Percentiles rank a stretch among this genome's conserved stretches.
phyloP scores from a whole-genome alignment of 148 eudicot genomes.

The Camellia lanceoleosa region DNA sequence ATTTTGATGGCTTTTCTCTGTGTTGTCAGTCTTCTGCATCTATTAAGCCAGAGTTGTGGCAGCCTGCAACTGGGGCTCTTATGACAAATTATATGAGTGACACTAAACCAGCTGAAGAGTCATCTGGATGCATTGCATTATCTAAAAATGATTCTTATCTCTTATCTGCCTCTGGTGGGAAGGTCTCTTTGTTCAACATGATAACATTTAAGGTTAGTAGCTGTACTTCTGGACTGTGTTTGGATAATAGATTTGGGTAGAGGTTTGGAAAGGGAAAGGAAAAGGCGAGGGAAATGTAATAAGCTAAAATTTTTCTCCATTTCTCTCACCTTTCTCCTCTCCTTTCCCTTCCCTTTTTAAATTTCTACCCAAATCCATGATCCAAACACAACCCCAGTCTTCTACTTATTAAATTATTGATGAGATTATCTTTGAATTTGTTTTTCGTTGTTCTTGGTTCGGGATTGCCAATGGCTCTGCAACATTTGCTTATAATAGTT shows the following conservation, averaged over 20 bases:
- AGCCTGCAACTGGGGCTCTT: slow-evolving; percentile 45
- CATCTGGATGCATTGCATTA: slow-evolving; percentile 55
- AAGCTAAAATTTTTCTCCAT: too few species aligned
- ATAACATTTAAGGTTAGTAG: slow-evolving; percentile 54
- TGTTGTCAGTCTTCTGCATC: slow-evolving; percentile 46
- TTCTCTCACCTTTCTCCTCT: too few species aligned
- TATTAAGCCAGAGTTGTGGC: slow-evolving; percentile 51
- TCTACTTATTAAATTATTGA: background rate
- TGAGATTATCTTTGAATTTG: background rate
- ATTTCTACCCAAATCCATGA: too few species aligned
- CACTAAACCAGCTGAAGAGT: slow-evolving; percentile 40
- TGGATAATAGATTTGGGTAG: too few species aligned
- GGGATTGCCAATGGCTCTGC: background rate
- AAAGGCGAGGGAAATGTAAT: too few species aligned
- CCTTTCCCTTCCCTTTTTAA: too few species aligned
- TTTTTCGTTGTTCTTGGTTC: background rate
- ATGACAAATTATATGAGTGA: slow-evolving; percentile 48
- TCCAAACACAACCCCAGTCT: too few species aligned
- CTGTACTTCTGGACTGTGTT: background rate
- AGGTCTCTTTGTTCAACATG: slow-evolving; percentile 62
- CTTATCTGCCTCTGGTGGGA: slow-evolving; percentile 66
- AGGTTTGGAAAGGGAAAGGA: too few species aligned
- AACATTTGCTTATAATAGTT: background rate
- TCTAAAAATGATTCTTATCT: slow-evolving; percentile 65
- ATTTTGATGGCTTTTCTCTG: slow-evolving; percentile 6